Evolutionary conservation across 768 basidiomycete genomes (phyloP).

Genomic region (Astraeus odoratus): DNA sequence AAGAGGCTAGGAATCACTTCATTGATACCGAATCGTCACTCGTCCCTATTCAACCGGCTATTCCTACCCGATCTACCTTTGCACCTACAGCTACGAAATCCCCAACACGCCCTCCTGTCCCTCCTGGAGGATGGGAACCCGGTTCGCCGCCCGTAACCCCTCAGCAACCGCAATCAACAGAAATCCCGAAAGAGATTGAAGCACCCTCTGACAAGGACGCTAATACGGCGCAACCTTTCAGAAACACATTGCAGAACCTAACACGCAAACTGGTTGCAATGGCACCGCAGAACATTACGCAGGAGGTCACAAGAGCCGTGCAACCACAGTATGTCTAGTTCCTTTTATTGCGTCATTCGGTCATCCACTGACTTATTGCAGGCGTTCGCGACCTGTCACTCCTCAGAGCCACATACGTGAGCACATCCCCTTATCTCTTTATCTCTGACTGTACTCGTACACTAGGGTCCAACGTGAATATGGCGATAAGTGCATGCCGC

Average conservation of each 20-base stretch:
- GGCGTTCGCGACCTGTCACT: slow-evolving; percentile 27
- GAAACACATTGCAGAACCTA: slow-evolving; percentile 20
- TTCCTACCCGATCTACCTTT: slow-evolving; percentile 1
- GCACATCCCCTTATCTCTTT: slow-evolving; percentile 4
- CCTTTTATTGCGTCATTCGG: background rate
- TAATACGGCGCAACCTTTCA: slow-evolving; percentile 4
- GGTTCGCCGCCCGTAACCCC: slow-evolving; percentile 8
- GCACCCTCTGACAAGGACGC: background rate
- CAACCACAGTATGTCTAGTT: slow-evolving; percentile 19
- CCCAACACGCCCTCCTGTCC: slow-evolving; percentile 12
- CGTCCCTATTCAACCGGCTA: slow-evolving; percentile 7
- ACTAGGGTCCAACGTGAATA: slow-evolving; percentile 53
- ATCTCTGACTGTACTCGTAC: slow-evolving; percentile 1
- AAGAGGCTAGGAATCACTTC: slow-evolving; percentile 31
- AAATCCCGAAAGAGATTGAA: background rate
- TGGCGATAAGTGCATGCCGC: slow-evolving; percentile 67
- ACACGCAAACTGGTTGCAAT: slow-evolving; percentile 19
- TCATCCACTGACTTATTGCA: background rate
- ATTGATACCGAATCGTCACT: background rate
- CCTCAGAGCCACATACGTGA: slow-evolving; percentile 39
- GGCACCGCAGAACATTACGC: slow-evolving; percentile 10
- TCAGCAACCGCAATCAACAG: background rate
- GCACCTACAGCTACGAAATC: slow-evolving; percentile 13
- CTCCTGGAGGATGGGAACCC: slow-evolving; percentile 20
- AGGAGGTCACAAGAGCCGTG: slow-evolving; percentile 10